A percentile compares a stretch with the other conserved stretches of the same genome.
Evolutionary conservation across 371 early-diverging fungal genomes (phyloP).

Genomic region (Edhazardia aedis): DNA sequence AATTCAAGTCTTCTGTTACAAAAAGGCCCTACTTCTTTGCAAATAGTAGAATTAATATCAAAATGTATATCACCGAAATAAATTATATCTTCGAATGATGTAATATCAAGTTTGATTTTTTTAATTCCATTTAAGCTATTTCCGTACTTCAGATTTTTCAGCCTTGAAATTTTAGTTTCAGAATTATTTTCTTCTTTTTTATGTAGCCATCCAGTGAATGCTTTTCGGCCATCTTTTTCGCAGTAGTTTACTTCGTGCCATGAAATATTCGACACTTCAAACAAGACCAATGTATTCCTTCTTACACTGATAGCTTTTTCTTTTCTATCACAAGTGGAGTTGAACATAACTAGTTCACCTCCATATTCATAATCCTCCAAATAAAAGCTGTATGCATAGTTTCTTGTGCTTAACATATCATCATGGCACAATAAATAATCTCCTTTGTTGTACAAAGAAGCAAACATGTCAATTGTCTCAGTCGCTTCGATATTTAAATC

Average conservation of each 20-base stretch:
- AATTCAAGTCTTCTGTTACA: no score
- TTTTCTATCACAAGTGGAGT: constrained; percentile 22
- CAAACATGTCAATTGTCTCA: constrained; percentile 34
- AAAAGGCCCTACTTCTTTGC: no score
- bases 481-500: neutral
- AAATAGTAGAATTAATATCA: no score
- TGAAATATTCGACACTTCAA: constrained; percentile 41
- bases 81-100: no score
- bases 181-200: no score
- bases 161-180: no score
- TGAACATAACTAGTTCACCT: constrained; percentile 39
- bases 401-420: constrained; percentile 36
- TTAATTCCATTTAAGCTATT: no score
- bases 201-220: constrained; percentile 46
- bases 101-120: no score
- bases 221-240: constrained; percentile 22
- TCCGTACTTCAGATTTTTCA: no score
- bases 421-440: constrained; percentile 46
- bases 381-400: constrained; percentile 45
- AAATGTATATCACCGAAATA: no score
- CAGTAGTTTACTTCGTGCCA: constrained; percentile 43
- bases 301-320: constrained; percentile 26
- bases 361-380: constrained; percentile 23
- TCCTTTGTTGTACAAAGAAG: constrained; percentile 32
- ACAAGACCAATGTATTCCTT: constrained; percentile 40